A percentile compares a stretch with the other conserved stretches of the same genome.
Evolutionary conservation across 179 eudicot species (phyloP).

Genomic region (Spinacia oleracea): DNA sequence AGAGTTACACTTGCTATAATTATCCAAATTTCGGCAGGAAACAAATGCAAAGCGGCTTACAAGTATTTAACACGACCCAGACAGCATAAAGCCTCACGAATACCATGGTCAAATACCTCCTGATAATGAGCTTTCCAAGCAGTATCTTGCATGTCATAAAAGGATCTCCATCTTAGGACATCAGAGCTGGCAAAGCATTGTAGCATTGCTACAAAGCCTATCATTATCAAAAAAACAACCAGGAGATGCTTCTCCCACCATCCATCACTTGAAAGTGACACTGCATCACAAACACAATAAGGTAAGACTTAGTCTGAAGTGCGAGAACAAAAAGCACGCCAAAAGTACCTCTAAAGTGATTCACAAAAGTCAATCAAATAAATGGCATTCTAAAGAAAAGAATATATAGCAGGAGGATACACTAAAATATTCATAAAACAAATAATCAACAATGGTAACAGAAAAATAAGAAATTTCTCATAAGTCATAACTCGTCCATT

Average conservation of each 20-base stretch:
- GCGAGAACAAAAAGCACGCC: not conserved
- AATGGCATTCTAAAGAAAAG: not conserved
- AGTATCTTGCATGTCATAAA: constrained; percentile 61
- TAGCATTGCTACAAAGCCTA: constrained; percentile 46
- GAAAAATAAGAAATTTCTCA: not conserved
- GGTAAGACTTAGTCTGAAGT: constrained; percentile 8
- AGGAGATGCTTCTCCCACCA: constrained; percentile 50
- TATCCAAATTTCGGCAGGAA: constrained; percentile 4
- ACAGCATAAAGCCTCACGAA: constrained; percentile 87
- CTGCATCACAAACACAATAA: constrained; percentile 33
- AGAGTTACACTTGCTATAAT: constrained; percentile 9
- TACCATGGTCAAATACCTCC: constrained; percentile 82
- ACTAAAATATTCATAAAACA: not conserved
- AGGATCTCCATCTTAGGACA: constrained; percentile 80
- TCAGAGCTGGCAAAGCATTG: constrained; percentile 73
- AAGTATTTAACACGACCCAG: constrained; percentile 79
- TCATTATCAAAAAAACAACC: constrained; percentile 43
- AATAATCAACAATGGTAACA: not conserved
- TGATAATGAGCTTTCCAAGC: constrained; percentile 81
- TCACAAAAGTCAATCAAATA: not conserved
- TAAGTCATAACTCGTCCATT: not conserved
- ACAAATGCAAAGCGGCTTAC: constrained; percentile 43
- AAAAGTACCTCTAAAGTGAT: not conserved
- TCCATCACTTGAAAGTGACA: constrained; percentile 33
- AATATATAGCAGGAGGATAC: not conserved